These are phyloP conservation scores for Urtica urens DNA, from an alignment of 306 rosid species.

Conservation along the genomic window DNA sequence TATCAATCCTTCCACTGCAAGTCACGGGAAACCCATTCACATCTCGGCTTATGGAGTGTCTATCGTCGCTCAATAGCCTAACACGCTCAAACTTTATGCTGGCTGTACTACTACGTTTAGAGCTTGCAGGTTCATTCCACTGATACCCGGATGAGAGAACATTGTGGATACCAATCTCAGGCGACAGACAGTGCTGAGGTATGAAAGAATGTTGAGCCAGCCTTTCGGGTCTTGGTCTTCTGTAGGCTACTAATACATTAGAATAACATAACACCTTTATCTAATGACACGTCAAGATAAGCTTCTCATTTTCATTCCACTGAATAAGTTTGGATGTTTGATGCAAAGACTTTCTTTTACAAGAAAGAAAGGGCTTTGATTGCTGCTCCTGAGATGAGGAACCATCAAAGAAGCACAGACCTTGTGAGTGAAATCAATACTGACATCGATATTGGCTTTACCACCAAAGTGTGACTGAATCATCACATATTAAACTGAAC, in stretches of 20 bases:
- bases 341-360: conserved; percentile 76
- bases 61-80: conserved; percentile 57
- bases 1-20: conserved; percentile 65
- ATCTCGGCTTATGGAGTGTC: conserved; percentile 53
- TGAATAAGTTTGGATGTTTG: conserved; percentile 85
- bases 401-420: conserved; percentile 66
- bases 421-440: conserved; percentile 82
- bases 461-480: conserved; percentile 24
- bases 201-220: conserved; percentile 73
- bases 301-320: conserved; percentile 94
- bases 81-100: conserved; percentile 84
- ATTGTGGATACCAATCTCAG: conserved; percentile 78
- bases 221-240: conserved; percentile 75
- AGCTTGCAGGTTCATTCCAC: conserved; percentile 66
- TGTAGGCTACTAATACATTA: conserved; percentile 55
- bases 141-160: conserved; percentile 64
- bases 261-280: conserved; percentile 76
- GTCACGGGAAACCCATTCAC: conserved; percentile 76
- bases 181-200: conserved; percentile 72
- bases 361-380: conserved; percentile 54
- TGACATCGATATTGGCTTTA: conserved; percentile 83
- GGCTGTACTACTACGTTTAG: conserved; percentile 73
- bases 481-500: conserved; percentile 29
- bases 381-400: conserved; percentile 56
- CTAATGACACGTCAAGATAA: conserved; percentile 75